phyloP scores from a whole-genome alignment of 306 rosid species.

The Quercus agrifolia region DNA sequence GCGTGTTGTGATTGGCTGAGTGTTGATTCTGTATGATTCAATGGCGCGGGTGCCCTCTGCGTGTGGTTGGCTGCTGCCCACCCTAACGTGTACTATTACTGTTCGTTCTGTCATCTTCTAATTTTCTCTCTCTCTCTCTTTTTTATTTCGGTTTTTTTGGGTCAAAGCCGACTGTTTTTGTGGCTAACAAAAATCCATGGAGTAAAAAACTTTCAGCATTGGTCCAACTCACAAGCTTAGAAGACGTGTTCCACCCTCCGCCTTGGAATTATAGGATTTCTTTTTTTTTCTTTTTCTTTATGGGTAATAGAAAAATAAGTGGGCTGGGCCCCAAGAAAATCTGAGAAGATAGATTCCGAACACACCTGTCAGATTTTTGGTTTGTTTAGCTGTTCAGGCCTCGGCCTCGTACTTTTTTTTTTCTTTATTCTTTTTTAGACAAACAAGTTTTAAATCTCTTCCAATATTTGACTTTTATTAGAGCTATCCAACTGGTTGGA shows the following conservation, averaged over 20 bases:
- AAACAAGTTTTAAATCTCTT: too few species aligned
- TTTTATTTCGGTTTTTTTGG: too few species aligned
- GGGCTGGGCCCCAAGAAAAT: background rate
- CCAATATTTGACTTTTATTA: too few species aligned
- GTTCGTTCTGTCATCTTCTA: slow-evolving; percentile 18
- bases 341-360: too few species aligned
- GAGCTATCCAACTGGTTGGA: too few species aligned
- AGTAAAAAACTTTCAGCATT: background rate
- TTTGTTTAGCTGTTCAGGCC: background rate
- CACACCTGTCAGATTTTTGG: background rate
- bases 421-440: too few species aligned
- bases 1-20: background rate
- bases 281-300: too few species aligned
- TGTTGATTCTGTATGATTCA: background rate
- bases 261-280: background rate
- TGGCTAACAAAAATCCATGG: background rate
- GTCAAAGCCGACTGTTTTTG: background rate
- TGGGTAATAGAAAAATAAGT: background rate
- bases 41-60: slow-evolving; percentile 7
- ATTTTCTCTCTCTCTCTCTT: too few species aligned
- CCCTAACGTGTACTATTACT: slow-evolving; percentile 34
- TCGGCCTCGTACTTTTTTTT: background rate
- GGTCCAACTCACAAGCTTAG: background rate
- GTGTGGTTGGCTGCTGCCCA: slow-evolving; percentile 30
- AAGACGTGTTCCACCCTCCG: background rate